Conservation (phyloP, 179 eudicot species). For the Beta macrorhiza region DNA sequence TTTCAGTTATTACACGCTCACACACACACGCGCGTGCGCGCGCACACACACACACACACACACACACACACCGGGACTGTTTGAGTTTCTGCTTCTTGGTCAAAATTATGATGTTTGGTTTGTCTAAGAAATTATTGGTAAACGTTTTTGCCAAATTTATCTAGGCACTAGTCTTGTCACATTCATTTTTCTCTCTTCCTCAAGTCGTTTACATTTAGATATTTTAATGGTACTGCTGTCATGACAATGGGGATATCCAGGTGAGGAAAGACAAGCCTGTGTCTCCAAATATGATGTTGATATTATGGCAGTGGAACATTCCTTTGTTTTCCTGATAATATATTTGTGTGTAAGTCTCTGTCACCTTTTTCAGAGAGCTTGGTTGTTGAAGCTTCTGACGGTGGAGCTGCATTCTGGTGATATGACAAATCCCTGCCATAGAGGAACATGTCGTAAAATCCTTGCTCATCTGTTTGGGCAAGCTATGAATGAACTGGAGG, state of each 20-base stretch:
- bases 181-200: neutral
- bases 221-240: neutral
- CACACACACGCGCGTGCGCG: no score
- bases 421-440: conserved; percentile 53
- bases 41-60: no score
- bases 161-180: neutral
- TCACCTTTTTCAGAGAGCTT: conserved; percentile 70
- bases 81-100: neutral
- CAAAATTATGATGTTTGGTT: neutral
- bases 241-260: no score
- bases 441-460: conserved; percentile 73
- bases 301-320: neutral
- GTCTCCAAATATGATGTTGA: neutral
- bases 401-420: conserved; percentile 80
- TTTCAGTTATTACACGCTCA: neutral
- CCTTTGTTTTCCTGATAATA: neutral
- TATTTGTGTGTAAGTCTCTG: conserved; percentile 8
- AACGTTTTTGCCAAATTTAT: neutral
- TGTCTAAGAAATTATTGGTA: neutral
- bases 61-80: neutral
- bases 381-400: conserved; percentile 91
- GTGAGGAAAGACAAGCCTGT: no score
- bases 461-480: conserved; percentile 64
- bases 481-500: conserved; percentile 38
- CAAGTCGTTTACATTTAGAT: neutral